Conservation (phyloP, 148 eudicot species). For the Arbutus unedo region DNA sequence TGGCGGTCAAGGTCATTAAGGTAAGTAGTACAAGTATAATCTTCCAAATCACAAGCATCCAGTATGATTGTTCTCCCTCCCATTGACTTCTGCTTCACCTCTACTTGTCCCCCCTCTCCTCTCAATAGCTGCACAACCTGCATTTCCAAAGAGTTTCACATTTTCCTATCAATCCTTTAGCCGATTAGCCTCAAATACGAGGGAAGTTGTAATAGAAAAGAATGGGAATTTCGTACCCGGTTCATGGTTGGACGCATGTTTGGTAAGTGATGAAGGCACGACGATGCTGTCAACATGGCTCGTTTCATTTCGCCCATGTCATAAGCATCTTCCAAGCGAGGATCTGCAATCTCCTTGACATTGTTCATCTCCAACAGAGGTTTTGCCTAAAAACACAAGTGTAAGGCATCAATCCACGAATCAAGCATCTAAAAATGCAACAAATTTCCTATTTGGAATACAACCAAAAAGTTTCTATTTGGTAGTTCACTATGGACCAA, state of each 20-base stretch:
- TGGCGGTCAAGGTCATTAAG: slow-evolving; percentile 76
- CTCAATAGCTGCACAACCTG: slow-evolving; percentile 65
- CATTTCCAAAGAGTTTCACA: background rate
- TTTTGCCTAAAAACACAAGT: slow-evolving; percentile 47
- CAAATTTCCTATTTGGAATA: background rate
- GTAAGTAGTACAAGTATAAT: slow-evolving; percentile 62
- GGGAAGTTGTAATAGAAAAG: too few relatives aligned
- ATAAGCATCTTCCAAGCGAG: slow-evolving; percentile 49
- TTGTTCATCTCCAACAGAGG: slow-evolving; percentile 58
- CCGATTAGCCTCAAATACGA: too few relatives aligned
- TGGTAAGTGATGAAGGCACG: slow-evolving; percentile 78
- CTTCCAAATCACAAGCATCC: slow-evolving; percentile 76
- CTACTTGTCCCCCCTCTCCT: slow-evolving; percentile 48
- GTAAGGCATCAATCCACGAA: background rate
- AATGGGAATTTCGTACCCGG: slow-evolving; percentile 28
- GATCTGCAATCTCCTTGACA: slow-evolving; percentile 67
- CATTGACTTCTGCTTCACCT: slow-evolving; percentile 44
- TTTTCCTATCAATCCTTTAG: background rate
- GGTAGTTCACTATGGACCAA: background rate
- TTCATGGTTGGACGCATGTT: slow-evolving; percentile 69
- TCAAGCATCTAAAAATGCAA: background rate
- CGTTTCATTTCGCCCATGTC: slow-evolving; percentile 53
- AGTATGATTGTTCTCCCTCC: slow-evolving; percentile 48
- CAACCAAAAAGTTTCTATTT: background rate
- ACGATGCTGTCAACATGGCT: slow-evolving; percentile 59